These are phyloP conservation scores for Pythium sukuiense DNA, from an alignment of 352 stramenopile genomes.

Conservation along the genomic window DNA sequence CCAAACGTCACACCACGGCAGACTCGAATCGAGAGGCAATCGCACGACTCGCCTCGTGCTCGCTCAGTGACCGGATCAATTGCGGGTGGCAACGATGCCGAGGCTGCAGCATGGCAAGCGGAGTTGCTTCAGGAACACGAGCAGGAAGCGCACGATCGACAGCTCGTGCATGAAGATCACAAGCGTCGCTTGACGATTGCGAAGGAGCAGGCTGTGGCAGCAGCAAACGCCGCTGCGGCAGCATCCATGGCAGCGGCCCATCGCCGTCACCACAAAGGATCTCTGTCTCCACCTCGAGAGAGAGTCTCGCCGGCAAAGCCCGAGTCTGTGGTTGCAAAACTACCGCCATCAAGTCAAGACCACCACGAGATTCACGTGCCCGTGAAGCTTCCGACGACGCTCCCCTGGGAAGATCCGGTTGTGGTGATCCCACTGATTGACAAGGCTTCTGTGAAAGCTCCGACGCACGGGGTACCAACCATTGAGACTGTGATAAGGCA, in stretches of 20 bases:
- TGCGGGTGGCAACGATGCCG: constrained; percentile 1
- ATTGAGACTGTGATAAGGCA: not conserved
- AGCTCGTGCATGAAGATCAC: constrained; percentile 18
- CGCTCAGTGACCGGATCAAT: not conserved
- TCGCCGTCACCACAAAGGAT: not conserved
- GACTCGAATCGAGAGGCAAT: constrained; percentile 24
- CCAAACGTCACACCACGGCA: constrained; percentile 40
- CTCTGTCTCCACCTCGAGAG: constrained; percentile 3
- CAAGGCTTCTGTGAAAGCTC: not conserved
- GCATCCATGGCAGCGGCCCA: not conserved
- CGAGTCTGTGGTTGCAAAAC: not conserved
- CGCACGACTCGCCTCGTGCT: not conserved
- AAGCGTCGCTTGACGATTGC: constrained; percentile 11
- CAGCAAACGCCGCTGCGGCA: not conserved
- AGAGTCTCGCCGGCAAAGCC: constrained; percentile 4
- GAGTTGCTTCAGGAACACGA: constrained; percentile 20
- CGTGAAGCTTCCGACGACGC: not conserved
- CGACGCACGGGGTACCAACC: not conserved
- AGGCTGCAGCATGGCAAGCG: constrained; percentile 7
- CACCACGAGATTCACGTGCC: not conserved
- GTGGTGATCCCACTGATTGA: constrained; percentile 15
- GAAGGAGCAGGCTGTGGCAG: constrained; percentile 2
- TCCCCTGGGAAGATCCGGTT: not conserved
- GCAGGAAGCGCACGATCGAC: constrained; percentile 10
- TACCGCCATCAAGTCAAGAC: not conserved